phyloP scores from a whole-genome alignment of 2,329 filamentous ascomycete genomes.

The Alternaria sp. region DNA sequence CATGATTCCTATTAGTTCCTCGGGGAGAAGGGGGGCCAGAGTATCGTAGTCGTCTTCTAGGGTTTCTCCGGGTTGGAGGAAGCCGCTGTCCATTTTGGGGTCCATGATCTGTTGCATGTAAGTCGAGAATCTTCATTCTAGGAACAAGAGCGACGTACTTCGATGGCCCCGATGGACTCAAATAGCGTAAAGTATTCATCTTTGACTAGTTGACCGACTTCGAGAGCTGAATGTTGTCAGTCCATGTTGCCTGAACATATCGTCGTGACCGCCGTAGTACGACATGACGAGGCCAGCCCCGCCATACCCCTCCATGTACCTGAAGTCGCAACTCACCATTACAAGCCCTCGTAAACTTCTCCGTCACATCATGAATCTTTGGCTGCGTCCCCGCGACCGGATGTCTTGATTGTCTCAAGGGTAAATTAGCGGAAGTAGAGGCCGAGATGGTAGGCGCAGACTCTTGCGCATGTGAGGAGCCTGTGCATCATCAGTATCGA shows the following conservation, averaged over 20 bases:
- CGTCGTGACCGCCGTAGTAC: background rate
- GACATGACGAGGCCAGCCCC: slow-evolving; percentile 15
- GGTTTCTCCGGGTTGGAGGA: slow-evolving; percentile 76
- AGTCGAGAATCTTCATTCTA: background rate
- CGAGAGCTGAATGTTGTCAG: slow-evolving; percentile 64
- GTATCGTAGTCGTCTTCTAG: slow-evolving; percentile 85
- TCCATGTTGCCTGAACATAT: background rate
- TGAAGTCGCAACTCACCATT: slow-evolving; percentile 51
- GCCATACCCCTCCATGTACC: slow-evolving; percentile 18
- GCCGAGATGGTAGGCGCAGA: slow-evolving; percentile 20
- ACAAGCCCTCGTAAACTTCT: slow-evolving; percentile 60
- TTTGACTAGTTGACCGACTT: slow-evolving; percentile 84
- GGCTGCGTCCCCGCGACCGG: slow-evolving; percentile 35
- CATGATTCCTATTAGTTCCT: slow-evolving; percentile 90
- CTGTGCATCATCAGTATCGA: slow-evolving; percentile 29
- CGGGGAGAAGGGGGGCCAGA: slow-evolving; percentile 68
- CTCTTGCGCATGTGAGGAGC: slow-evolving; percentile 23
- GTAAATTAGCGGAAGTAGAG: slow-evolving; percentile 29
- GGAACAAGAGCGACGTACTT: slow-evolving; percentile 53
- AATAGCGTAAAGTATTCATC: slow-evolving; percentile 95
- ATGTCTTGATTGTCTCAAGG: slow-evolving; percentile 39
- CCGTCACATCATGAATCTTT: slow-evolving; percentile 61
- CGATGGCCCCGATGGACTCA: slow-evolving; percentile 86
- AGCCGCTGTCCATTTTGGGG: slow-evolving; percentile 97
- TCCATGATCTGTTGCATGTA: slow-evolving; percentile 82